Conservation (phyloP, 2,329 filamentous ascomycete species). For the Aciculosporium take region DNA sequence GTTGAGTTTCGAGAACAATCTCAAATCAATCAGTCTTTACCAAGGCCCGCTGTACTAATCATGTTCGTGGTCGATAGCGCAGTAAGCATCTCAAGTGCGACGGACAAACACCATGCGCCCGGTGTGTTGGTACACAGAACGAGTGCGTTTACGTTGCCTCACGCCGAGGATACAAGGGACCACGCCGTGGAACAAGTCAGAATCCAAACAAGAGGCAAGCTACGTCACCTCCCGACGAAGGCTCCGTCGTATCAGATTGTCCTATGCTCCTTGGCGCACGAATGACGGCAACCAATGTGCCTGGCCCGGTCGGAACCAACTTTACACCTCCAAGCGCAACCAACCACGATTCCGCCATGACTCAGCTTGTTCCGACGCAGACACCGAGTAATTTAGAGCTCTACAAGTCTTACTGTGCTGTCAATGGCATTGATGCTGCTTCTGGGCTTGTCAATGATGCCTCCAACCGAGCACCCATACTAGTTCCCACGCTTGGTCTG, state of each 20-base stretch:
- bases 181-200: conserved; percentile 22
- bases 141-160: conserved; percentile 62
- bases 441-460: conserved; percentile 9
- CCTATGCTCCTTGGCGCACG: conserved; percentile 19
- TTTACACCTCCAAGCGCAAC: conserved; percentile 6
- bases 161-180: conserved; percentile 59
- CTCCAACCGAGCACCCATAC: conserved; percentile 7
- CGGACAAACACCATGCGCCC: conserved; percentile 52
- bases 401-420: conserved; percentile 19
- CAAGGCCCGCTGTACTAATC: not conserved
- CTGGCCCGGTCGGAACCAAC: not conserved
- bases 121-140: conserved; percentile 43
- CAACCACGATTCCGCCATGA: conserved; percentile 6
- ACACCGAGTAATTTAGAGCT: conserved; percentile 22
- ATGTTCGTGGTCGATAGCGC: conserved; percentile 23
- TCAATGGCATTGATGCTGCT: conserved; percentile 14
- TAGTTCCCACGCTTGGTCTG: conserved; percentile 19
- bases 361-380: conserved; percentile 11
- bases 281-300: conserved; percentile 8
- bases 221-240: conserved; percentile 22
- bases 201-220: conserved; percentile 38
- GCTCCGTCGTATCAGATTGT: conserved; percentile 21
- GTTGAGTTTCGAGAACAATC: not conserved
- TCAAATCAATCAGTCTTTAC: not conserved
- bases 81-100: conserved; percentile 65